A percentile compares a stretch with the other conserved stretches of the same genome.
Conservation (phyloP, 2,329 filamentous ascomycete genomes). For the Alternaria brassicae region DNA sequence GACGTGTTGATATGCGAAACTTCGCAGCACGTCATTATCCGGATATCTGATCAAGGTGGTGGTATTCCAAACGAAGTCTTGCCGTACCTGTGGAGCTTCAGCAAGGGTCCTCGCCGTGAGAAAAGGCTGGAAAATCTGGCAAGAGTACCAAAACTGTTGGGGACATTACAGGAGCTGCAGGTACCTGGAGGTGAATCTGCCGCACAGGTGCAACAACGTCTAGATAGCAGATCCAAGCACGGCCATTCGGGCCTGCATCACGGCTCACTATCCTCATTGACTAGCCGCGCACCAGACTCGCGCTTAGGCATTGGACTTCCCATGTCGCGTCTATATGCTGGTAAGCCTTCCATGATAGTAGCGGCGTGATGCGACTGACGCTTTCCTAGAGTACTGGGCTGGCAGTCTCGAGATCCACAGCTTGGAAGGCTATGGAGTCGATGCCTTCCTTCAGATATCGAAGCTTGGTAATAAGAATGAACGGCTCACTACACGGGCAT, state of each 20-base stretch:
- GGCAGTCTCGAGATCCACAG: slow-evolving; percentile 90
- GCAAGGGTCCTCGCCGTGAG: slow-evolving; percentile 83
- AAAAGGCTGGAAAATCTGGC: slow-evolving; percentile 83
- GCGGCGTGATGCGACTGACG: not conserved
- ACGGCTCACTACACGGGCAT: slow-evolving; percentile 71
- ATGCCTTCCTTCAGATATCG: slow-evolving; percentile 94
- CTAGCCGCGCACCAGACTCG: slow-evolving; percentile 82
- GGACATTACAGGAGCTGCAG: slow-evolving; percentile 86
- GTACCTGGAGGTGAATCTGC: slow-evolving; percentile 42
- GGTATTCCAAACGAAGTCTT: slow-evolving; percentile 85
- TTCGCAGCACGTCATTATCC: slow-evolving; percentile 92
- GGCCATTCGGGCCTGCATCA: slow-evolving; percentile 44
- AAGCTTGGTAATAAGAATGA: slow-evolving; percentile 98
- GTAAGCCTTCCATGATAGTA: slow-evolving; percentile 17
- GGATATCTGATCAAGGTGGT: slow-evolving; percentile 93
- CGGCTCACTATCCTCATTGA: slow-evolving; percentile 79
- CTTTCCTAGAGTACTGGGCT: slow-evolving; percentile 82
- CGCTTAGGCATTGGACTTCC: slow-evolving; percentile 92
- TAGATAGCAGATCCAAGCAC: slow-evolving; percentile 31
- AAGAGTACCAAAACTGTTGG: slow-evolving; percentile 88
- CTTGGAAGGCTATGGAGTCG: slow-evolving; percentile 92
- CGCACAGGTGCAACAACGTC: slow-evolving; percentile 25
- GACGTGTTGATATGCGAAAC: slow-evolving; percentile 95
- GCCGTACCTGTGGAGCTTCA: slow-evolving; percentile 95
- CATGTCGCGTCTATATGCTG: slow-evolving; percentile 88